Percentiles rank a stretch among this genome's conserved stretches.
Evolutionary conservation across 2,329 filamentous ascomycete genomes (phyloP).

Genomic region (Ceratocystis cubensis): DNA sequence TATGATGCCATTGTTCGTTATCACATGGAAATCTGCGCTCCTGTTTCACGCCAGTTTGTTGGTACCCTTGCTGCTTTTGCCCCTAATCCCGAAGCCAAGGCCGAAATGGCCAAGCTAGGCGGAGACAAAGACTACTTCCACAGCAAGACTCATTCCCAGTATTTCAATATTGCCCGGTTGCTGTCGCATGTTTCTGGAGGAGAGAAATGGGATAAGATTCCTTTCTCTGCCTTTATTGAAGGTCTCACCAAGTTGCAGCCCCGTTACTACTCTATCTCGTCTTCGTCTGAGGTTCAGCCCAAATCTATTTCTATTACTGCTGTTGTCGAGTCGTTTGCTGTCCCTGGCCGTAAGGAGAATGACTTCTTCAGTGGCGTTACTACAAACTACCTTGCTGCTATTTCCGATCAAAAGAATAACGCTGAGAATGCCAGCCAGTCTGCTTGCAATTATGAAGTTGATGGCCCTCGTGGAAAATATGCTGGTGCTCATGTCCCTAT

Average conservation of each 20-base stretch:
- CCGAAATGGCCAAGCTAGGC: conserved; percentile 78
- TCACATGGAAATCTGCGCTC: conserved; percentile 91
- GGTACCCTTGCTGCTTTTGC: conserved; percentile 79
- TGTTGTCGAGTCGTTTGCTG: conserved; percentile 71
- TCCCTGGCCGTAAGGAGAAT: conserved; percentile 56
- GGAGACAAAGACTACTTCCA: conserved; percentile 94
- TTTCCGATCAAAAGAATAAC: conserved; percentile 94
- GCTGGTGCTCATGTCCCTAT: conserved; percentile 90
- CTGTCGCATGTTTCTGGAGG: conserved; percentile 60
- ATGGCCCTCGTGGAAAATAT: conserved; percentile 89
- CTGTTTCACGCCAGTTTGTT: conserved; percentile 91
- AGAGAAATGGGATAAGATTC: conserved; percentile 68
- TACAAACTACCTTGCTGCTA: conserved; percentile 87
- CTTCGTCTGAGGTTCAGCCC: conserved; percentile 85
- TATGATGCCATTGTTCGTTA: conserved; percentile 89
- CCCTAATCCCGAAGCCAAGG: conserved; percentile 70
- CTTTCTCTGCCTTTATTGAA: conserved; percentile 91
- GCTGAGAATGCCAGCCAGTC: conserved; percentile 71
- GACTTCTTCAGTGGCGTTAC: conserved; percentile 84
- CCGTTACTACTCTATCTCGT: conserved; percentile 98
- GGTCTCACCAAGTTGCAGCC: conserved; percentile 89
- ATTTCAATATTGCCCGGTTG: conserved; percentile 81
- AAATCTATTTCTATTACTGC: conserved; percentile 92
- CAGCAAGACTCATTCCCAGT: conserved; percentile 64
- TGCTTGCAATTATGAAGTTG: conserved; percentile 74